Conservation (phyloP, 2,329 filamentous ascomycete species). For the Penicillium frequentans region DNA sequence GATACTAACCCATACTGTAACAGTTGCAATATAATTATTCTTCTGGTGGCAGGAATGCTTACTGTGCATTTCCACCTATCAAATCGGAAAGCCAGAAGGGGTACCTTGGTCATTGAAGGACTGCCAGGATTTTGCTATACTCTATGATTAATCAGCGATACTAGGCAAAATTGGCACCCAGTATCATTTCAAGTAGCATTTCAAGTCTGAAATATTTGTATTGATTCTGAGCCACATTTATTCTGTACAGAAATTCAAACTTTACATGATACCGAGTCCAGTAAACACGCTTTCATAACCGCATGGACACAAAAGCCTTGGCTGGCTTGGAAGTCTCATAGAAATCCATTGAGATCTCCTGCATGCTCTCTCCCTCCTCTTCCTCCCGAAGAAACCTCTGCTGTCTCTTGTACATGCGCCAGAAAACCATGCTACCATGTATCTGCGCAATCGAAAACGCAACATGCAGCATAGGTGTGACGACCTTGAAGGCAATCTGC, state of each 20-base stretch:
- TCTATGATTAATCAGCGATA: neutral
- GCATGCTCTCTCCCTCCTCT: neutral
- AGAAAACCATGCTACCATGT: constrained; percentile 46
- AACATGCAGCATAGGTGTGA: constrained; percentile 45
- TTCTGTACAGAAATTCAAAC: neutral
- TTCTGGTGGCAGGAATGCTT: neutral
- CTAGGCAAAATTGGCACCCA: no score
- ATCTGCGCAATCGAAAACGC: constrained; percentile 46
- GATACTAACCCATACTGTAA: no score
- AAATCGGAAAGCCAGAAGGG: neutral
- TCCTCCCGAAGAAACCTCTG: constrained; percentile 1
- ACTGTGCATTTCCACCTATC: neutral
- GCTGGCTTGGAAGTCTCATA: neutral
- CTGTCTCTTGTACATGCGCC: constrained; percentile 36
- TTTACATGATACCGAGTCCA: neutral
- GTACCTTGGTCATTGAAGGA: neutral
- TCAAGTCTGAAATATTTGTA: no score
- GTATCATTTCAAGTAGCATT: neutral
- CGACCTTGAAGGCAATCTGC: constrained; percentile 46
- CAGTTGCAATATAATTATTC: neutral
- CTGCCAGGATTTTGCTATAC: neutral
- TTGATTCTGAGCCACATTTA: neutral
- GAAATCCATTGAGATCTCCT: neutral
- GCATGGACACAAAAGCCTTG: neutral
- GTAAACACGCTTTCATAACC: neutral